phyloP scores from a whole-genome alignment of 1,284 basidiomycete genomes.

The Ustilago trichophora region DNA sequence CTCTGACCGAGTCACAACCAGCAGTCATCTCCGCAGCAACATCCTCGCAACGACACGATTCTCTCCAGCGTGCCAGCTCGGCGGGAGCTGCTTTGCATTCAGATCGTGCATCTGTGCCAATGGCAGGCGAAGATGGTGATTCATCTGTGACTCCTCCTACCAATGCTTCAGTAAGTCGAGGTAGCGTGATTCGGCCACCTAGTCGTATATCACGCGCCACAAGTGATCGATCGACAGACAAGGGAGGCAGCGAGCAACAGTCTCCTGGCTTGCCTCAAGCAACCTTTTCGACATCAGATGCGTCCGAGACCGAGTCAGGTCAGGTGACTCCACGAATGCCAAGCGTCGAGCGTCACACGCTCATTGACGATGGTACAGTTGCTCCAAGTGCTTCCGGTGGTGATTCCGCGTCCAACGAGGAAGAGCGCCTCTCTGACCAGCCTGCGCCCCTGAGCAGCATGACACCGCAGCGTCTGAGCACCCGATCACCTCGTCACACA shows the following conservation, averaged over 20 bases:
- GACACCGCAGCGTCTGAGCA: conserved; percentile 36
- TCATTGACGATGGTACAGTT: conserved; percentile 20
- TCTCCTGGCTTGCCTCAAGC: conserved; percentile 23
- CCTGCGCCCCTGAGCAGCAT: conserved; percentile 19
- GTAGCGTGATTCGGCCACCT: conserved; percentile 25
- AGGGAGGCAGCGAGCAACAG: conserved; percentile 2
- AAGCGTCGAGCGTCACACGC: conserved; percentile 30
- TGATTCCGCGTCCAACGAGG: conserved; percentile 10
- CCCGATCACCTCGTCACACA: conserved; percentile 29
- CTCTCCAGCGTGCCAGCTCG: conserved; percentile 41
- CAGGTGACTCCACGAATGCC: conserved; percentile 36
- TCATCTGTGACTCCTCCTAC: conserved; percentile 8
- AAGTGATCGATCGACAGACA: conserved; percentile 23
- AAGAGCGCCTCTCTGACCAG: conserved; percentile 14
- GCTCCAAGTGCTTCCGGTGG: not conserved
- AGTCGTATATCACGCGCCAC: conserved; percentile 21
- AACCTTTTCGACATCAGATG: conserved; percentile 18
- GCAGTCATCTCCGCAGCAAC: not conserved
- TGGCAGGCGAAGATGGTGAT: conserved; percentile 8
- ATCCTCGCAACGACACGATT: conserved; percentile 11
- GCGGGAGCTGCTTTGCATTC: conserved; percentile 17
- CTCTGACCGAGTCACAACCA: not conserved
- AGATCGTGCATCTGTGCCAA: conserved; percentile 2
- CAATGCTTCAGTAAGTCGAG: conserved; percentile 1
- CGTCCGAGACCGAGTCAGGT: conserved; percentile 16